Conservation (phyloP, 306 rosid genomes). For the Acmispon strigosus region DNA sequence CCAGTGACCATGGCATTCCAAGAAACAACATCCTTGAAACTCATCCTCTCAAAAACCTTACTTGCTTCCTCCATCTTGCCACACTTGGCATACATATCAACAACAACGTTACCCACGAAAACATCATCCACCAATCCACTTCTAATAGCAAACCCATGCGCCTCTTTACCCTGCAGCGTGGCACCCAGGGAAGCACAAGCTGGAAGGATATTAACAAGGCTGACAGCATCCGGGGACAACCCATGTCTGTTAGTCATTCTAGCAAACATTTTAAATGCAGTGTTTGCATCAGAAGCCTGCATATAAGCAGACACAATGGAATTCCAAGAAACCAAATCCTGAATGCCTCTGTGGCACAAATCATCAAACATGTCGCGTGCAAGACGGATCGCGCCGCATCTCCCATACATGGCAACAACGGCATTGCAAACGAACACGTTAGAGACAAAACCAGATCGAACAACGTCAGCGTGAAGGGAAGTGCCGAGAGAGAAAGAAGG, state of each 20-base stretch:
- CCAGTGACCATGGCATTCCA: constrained; percentile 92
- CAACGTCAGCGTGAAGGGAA: constrained; percentile 42
- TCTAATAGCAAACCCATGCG: constrained; percentile 58
- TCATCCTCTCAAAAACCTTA: constrained; percentile 60
- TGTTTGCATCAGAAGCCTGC: constrained; percentile 27
- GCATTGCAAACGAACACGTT: constrained; percentile 82
- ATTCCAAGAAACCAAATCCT: constrained; percentile 78
- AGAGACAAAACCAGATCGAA: constrained; percentile 40
- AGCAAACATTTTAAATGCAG: constrained; percentile 40
- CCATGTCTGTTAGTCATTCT: constrained; percentile 27
- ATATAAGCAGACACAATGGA: constrained; percentile 54
- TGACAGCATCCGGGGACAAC: constrained; percentile 48
- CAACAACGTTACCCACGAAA: constrained; percentile 70
- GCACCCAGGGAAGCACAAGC: constrained; percentile 53
- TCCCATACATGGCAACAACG: constrained; percentile 65
- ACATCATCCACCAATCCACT: constrained; percentile 66
- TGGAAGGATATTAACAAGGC: constrained; percentile 72
- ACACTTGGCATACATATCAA: constrained; percentile 84
- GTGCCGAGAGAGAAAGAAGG: constrained; percentile 33
- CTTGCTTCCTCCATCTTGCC: constrained; percentile 58
- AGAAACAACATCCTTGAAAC: constrained; percentile 75
- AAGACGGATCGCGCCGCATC: constrained; percentile 32
- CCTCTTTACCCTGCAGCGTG: constrained; percentile 45
- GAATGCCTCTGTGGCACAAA: constrained; percentile 42
- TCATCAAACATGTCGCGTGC: constrained; percentile 68